phyloP scores from a whole-genome alignment of 805 yeast species.

The Spathaspora arborariae region DNA sequence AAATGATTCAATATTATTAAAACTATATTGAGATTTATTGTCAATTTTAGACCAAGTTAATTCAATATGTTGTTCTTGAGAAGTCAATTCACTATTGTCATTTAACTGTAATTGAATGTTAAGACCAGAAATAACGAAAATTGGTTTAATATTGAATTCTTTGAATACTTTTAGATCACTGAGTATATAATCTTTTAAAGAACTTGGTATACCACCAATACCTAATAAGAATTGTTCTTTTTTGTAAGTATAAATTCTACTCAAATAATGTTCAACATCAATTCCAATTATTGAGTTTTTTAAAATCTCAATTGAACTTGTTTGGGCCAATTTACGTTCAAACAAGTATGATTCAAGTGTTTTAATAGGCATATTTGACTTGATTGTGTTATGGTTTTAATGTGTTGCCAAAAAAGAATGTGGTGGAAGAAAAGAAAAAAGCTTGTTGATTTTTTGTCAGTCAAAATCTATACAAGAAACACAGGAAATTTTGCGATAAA shows the following conservation, averaged over 20 bases:
- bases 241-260: conserved; percentile 56
- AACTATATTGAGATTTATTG: conserved; percentile 10
- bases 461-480: background rate
- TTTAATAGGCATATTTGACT: conserved; percentile 35
- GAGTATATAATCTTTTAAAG: conserved; percentile 53
- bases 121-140: conserved; percentile 76
- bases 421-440: background rate
- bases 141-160: conserved; percentile 65
- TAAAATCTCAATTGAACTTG: conserved; percentile 60
- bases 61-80: conserved; percentile 38
- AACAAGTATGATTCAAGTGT: conserved; percentile 66
- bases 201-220: conserved; percentile 74
- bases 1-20: conserved; percentile 42
- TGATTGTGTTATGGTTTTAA: background rate
- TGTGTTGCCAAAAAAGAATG: background rate
- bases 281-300: conserved; percentile 72
- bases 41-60: conserved; percentile 36
- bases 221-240: conserved; percentile 72
- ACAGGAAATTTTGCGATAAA: background rate
- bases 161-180: conserved; percentile 60
- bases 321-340: conserved; percentile 60
- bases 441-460: background rate
- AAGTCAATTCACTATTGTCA: conserved; percentile 28
- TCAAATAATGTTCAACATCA: conserved; percentile 76
- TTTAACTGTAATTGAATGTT: conserved; percentile 34